A percentile compares a stretch with the other conserved stretches of the same genome.
Conservation (phyloP, 495 filamentous ascomycete genomes). For the Parachaetomium inaequale region DNA sequence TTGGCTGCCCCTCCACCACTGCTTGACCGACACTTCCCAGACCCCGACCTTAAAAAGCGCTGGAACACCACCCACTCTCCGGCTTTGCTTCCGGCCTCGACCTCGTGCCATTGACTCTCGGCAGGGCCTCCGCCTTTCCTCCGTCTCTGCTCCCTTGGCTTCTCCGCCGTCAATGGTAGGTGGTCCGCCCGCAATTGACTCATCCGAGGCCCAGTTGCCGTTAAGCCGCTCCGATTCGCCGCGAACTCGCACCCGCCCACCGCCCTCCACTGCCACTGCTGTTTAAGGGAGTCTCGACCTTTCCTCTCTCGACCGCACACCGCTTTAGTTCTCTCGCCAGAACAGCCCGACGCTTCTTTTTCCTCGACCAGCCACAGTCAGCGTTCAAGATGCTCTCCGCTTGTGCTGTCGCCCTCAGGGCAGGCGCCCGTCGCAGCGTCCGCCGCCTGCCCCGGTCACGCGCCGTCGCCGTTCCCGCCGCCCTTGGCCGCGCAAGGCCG, state of each 20-base stretch:
- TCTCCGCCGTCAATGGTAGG: slow-evolving; percentile 28
- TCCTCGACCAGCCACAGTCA: not conserved
- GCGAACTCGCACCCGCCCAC: not conserved
- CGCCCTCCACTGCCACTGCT: not conserved
- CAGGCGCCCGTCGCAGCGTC: slow-evolving; percentile 42
- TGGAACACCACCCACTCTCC: slow-evolving; percentile 19
- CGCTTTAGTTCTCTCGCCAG: not conserved
- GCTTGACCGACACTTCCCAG: slow-evolving; percentile 21
- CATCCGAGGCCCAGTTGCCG: slow-evolving; percentile 17
- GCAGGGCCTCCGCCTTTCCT: slow-evolving; percentile 23
- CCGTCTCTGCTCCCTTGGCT: slow-evolving; percentile 11
- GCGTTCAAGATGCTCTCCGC: slow-evolving; percentile 33
- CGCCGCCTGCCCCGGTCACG: slow-evolving; percentile 35
- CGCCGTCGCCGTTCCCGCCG: slow-evolving; percentile 26
- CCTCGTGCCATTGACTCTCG: slow-evolving; percentile 24
- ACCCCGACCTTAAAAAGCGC: slow-evolving; percentile 17
- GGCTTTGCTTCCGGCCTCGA: slow-evolving; percentile 17
- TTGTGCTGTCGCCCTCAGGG: slow-evolving; percentile 39
- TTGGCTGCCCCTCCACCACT: slow-evolving; percentile 30
- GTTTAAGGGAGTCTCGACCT: not conserved
- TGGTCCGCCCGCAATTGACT: slow-evolving; percentile 26
- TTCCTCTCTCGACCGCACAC: not conserved
- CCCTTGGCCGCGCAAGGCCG: slow-evolving; percentile 24
- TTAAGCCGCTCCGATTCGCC: slow-evolving; percentile 10
- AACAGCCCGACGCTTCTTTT: not conserved